Evolutionary conservation across 352 stramenopile genomes (phyloP).

Genomic region (Phytophthora vignae): DNA sequence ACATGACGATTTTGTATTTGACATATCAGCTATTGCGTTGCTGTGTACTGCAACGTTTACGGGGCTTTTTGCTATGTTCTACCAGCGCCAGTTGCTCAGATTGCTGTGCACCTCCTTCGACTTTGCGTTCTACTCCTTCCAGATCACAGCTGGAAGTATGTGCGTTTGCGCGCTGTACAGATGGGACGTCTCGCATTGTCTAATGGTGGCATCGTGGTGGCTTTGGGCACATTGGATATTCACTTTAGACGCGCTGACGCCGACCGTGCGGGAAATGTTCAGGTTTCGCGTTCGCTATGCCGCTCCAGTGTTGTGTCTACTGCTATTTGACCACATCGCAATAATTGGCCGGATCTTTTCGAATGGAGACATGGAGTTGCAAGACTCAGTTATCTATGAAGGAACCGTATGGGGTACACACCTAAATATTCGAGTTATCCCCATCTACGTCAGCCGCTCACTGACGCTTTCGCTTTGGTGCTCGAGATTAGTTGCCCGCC

Average conservation of each 20-base stretch:
- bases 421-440: too few species aligned
- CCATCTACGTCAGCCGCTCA: too few species aligned
- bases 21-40: not conserved
- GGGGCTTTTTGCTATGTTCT: not conserved
- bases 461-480: too few species aligned
- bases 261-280: conserved; percentile 32
- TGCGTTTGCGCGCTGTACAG: conserved; percentile 22
- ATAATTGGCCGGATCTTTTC: too few species aligned
- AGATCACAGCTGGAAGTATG: not conserved
- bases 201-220: conserved; percentile 27
- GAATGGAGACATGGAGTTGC: too few species aligned
- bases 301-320: conserved; percentile 5
- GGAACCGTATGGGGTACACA: too few species aligned
- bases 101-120: not conserved
- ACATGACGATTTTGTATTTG: not conserved
- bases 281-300: conserved; percentile 11
- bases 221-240: conserved; percentile 44
- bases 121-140: not conserved
- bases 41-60: not conserved
- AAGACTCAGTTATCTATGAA: too few species aligned
- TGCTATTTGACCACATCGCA: too few species aligned
- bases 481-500: too few species aligned
- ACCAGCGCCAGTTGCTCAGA: not conserved
- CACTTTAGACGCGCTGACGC: conserved; percentile 46
- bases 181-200: conserved; percentile 23